A percentile compares a stretch with the other conserved stretches of the same genome.
phyloP scores from a whole-genome alignment of 768 basidiomycete genomes.

The Pulveroboletus sp. region DNA sequence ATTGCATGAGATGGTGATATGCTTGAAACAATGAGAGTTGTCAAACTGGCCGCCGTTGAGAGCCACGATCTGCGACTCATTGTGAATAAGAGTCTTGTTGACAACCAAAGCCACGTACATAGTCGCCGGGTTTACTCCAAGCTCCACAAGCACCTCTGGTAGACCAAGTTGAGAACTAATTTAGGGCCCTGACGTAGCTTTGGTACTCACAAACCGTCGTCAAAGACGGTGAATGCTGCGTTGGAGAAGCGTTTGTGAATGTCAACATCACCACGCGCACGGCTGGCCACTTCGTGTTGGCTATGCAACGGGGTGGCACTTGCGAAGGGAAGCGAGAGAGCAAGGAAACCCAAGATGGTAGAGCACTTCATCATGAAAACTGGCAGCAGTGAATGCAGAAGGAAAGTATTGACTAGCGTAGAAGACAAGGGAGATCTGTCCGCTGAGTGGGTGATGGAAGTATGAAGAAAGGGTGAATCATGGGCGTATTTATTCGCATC shows the following conservation, averaged over 20 bases:
- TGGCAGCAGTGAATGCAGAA: neutral
- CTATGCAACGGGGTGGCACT: slow-evolving; percentile 24
- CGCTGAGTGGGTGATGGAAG: slow-evolving; percentile 5
- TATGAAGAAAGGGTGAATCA: neutral
- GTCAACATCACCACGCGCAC: slow-evolving; percentile 37
- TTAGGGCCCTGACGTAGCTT: neutral
- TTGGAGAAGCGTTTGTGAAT: slow-evolving; percentile 32
- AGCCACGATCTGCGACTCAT: slow-evolving; percentile 23
- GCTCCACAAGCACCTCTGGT: slow-evolving; percentile 54
- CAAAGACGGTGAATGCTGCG: slow-evolving; percentile 51
- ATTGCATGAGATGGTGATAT: slow-evolving; percentile 53
- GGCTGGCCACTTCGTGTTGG: slow-evolving; percentile 46
- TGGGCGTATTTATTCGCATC: slow-evolving; percentile 16
- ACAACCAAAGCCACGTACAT: slow-evolving; percentile 3
- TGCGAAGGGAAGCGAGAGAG: slow-evolving; percentile 34
- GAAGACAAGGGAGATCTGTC: slow-evolving; percentile 8
- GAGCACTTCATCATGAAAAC: slow-evolving; percentile 22
- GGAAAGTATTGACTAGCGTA: slow-evolving; percentile 12
- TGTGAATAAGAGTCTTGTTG: neutral
- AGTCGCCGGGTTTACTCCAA: slow-evolving; percentile 33
- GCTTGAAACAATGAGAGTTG: slow-evolving; percentile 61
- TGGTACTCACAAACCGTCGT: slow-evolving; percentile 44
- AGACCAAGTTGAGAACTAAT: slow-evolving; percentile 1
- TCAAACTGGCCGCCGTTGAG: slow-evolving; percentile 42
- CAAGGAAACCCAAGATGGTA: slow-evolving; percentile 32